phyloP scores from a whole-genome alignment of 352 stramenopile species.

The Globisporangium cylindrosporum region DNA sequence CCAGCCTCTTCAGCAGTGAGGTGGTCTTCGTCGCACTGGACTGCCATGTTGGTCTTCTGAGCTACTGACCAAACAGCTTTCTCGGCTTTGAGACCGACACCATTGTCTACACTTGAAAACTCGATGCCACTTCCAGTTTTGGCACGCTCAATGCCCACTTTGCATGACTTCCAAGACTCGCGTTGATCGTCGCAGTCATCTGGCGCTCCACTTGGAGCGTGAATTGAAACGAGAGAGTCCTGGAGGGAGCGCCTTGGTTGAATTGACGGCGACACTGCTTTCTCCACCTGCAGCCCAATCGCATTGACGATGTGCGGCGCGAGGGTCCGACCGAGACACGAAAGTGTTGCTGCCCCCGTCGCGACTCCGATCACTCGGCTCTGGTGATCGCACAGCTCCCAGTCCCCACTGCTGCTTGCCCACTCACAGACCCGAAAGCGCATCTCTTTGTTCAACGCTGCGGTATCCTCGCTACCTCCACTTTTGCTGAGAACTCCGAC shows the following conservation, averaged over 20 bases:
- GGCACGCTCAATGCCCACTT: not conserved
- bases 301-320: slow-evolving; percentile 31
- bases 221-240: not conserved
- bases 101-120: not conserved
- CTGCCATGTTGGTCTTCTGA: slow-evolving; percentile 22
- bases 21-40: slow-evolving; percentile 31
- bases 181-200: no score
- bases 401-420: slow-evolving; percentile 30
- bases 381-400: slow-evolving; percentile 33
- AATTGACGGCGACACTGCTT: not conserved
- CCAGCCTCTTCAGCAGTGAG: not conserved
- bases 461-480: not conserved
- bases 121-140: not conserved
- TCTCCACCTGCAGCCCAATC: slow-evolving; percentile 31
- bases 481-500: slow-evolving; percentile 14
- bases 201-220: no score
- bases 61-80: not conserved
- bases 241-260: not conserved
- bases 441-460: slow-evolving; percentile 5
- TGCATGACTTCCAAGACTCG: not conserved
- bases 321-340: slow-evolving; percentile 40
- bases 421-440: slow-evolving; percentile 40
- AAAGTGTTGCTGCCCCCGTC: slow-evolving; percentile 33
- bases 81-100: not conserved
- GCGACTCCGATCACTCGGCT: slow-evolving; percentile 23